A percentile compares a stretch with the other conserved stretches of the same genome.
phyloP scores from a whole-genome alignment of 768 basidiomycete species.

The Boletus coccyginus region DNA sequence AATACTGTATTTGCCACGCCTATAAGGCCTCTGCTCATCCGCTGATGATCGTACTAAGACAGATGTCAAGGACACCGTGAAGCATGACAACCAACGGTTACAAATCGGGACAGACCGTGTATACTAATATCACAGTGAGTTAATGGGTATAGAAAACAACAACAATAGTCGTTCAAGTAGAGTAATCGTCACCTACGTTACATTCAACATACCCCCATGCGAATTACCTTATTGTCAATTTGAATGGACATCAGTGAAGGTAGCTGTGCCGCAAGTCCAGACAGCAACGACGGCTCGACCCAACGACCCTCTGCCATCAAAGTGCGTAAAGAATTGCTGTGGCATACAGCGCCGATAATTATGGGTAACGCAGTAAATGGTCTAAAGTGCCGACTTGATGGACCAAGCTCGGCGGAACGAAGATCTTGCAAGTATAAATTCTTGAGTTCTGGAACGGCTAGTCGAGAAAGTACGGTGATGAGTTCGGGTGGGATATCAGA shows the following conservation, averaged over 20 bases:
- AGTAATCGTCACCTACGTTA: background rate
- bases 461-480: conserved; percentile 46
- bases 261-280: conserved; percentile 11
- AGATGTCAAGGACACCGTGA: background rate
- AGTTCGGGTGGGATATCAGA: conserved; percentile 67
- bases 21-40: no score
- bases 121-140: conserved; percentile 1
- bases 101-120: conserved; percentile 2
- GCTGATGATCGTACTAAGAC: background rate
- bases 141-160: background rate
- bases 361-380: conserved; percentile 43
- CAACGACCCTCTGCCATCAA: conserved; percentile 29
- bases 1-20: no score
- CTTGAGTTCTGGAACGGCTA: conserved; percentile 47
- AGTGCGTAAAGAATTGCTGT: conserved; percentile 6
- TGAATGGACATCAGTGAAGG: conserved; percentile 13
- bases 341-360: conserved; percentile 6
- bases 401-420: conserved; percentile 8
- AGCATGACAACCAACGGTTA: background rate
- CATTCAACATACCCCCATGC: conserved; percentile 8
- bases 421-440: conserved; percentile 47
- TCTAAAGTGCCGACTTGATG: background rate
- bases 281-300: conserved; percentile 15
- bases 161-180: conserved; percentile 6
- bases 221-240: conserved; percentile 4